These are phyloP conservation scores for Saccharomycopsis oosterbeekiorum DNA, from an alignment of 805 yeast genomes.

Conservation along the genomic window DNA sequence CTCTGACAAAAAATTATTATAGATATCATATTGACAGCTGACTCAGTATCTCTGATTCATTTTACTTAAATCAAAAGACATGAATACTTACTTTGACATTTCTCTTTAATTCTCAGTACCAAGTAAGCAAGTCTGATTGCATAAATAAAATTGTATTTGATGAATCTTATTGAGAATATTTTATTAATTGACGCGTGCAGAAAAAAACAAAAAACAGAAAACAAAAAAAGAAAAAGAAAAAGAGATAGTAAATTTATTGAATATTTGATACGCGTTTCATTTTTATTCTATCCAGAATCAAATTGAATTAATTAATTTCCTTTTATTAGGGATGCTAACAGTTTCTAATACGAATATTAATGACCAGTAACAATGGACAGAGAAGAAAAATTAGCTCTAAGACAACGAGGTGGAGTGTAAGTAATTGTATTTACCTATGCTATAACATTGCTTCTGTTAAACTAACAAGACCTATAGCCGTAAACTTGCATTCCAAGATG, in stretches of 20 bases:
- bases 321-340: not conserved
- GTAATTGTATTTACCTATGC: not conserved
- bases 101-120: too few species aligned
- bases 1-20: too few species aligned
- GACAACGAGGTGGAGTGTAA: conserved; percentile 3
- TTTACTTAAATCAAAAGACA: too few species aligned
- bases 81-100: too few species aligned
- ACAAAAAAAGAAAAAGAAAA: not conserved
- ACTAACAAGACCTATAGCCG: not conserved
- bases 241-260: not conserved
- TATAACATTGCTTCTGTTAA: too few species aligned
- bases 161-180: too few species aligned
- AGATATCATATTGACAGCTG: not conserved
- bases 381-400: not conserved
- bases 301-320: not conserved
- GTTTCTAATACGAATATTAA: too few species aligned
- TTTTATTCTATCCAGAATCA: not conserved
- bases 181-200: not conserved
- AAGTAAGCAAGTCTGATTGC: too few species aligned
- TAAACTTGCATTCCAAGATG: not conserved
- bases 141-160: not conserved
- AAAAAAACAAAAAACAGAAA: not conserved
- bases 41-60: not conserved
- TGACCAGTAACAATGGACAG: not conserved
- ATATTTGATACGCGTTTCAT: not conserved